A percentile compares a stretch with the other conserved stretches of the same genome.
phyloP scores from a whole-genome alignment of 306 rosid genomes.

The Astragalus membranaceus region DNA sequence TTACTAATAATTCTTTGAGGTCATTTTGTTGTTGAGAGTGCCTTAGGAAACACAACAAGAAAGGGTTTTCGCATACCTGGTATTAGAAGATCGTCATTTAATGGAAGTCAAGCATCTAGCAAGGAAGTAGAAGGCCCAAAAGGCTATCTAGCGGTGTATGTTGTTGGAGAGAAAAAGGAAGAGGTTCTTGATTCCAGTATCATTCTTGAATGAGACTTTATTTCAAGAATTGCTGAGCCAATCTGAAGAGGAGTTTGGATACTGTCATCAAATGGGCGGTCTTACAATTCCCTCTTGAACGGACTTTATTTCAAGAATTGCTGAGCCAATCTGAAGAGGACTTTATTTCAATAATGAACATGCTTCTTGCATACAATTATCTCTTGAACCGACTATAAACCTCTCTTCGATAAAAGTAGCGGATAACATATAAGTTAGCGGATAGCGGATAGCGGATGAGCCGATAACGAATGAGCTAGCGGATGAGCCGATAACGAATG shows the following conservation, averaged over 20 bases:
- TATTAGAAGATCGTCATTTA: constrained; percentile 14
- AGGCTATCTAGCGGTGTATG: constrained; percentile 41
- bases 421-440: too few relatives aligned
- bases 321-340: too few relatives aligned
- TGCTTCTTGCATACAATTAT: constrained; percentile 27
- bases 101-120: not conserved
- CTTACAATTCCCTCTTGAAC: constrained; percentile 43
- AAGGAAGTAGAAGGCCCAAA: constrained; percentile 28
- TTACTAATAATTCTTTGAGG: not conserved
- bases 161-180: constrained; percentile 45
- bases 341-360: constrained; percentile 28
- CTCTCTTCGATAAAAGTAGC: too few relatives aligned
- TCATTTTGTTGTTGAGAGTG: not conserved
- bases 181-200: constrained; percentile 30
- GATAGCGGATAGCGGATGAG: too few relatives aligned
- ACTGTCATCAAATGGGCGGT: constrained; percentile 40
- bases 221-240: constrained; percentile 34
- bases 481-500: too few relatives aligned
- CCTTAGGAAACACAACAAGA: not conserved
- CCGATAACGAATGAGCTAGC: too few relatives aligned
- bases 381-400: too few relatives aligned
- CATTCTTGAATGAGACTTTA: constrained; percentile 29
- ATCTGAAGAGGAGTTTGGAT: constrained; percentile 14
- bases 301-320: too few relatives aligned
- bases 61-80: not conserved